A percentile compares a stretch with the other conserved stretches of the same genome.
Conservation (phyloP, 192 early-diverging fungal genomes). For the Linnemannia schmuckeri region DNA sequence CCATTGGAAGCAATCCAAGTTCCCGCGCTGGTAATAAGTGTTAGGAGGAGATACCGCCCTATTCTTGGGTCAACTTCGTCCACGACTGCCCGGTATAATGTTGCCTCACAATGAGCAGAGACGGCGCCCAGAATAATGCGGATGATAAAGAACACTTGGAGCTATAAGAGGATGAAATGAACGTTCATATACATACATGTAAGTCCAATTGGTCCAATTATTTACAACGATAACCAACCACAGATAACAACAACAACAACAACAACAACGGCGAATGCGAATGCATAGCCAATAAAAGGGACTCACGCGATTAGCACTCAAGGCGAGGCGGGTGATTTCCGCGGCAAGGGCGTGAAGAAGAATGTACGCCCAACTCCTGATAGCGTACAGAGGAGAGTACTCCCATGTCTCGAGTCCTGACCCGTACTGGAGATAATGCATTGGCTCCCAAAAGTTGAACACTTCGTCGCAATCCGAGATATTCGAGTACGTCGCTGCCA, state of each 20-base stretch:
- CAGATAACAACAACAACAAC: background rate
- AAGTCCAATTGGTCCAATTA: background rate
- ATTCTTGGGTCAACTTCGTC: constrained; percentile 72
- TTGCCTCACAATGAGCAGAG: constrained; percentile 76
- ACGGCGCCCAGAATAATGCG: constrained; percentile 73
- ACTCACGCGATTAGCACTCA: constrained; percentile 59
- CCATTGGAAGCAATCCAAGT: constrained; percentile 88
- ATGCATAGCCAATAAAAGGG: background rate
- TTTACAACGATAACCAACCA: background rate
- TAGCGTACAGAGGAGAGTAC: constrained; percentile 88
- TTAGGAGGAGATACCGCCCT: constrained; percentile 75
- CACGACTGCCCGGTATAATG: constrained; percentile 75
- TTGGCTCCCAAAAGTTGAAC: constrained; percentile 98
- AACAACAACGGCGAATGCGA: background rate
- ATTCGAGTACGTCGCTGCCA: constrained; percentile 67
- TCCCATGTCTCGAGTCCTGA: constrained; percentile 97
- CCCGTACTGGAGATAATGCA: constrained; percentile 89
- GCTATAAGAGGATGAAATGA: constrained; percentile 49
- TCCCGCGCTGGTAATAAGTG: constrained; percentile 80
- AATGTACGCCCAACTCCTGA: constrained; percentile 91
- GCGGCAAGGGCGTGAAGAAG: constrained; percentile 67
- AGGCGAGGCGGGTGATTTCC: constrained; percentile 58
- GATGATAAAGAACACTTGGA: constrained; percentile 83
- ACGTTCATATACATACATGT: background rate
- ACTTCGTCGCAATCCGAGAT: constrained; percentile 89